Conservation (phyloP, 2,329 filamentous ascomycete species). For the Phialophora tarda region DNA sequence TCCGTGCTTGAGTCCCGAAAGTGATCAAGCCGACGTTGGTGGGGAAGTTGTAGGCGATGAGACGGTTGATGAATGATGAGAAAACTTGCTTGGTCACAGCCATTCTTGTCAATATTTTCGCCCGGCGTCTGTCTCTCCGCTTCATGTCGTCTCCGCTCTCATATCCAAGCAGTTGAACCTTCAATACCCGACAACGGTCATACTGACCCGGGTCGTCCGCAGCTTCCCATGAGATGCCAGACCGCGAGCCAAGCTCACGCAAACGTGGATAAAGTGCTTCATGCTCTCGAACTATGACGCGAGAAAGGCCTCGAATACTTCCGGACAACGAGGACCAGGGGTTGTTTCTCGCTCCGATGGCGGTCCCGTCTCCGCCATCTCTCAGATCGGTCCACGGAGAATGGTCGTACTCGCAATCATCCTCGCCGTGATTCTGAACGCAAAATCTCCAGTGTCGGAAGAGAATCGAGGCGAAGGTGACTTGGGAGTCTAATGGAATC, state of each 20-base stretch:
- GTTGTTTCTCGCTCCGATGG: not conserved
- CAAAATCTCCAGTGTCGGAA: constrained; percentile 41
- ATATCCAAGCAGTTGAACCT: constrained; percentile 38
- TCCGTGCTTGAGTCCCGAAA: constrained; percentile 41
- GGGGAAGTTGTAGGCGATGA: constrained; percentile 47
- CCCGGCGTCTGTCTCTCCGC: constrained; percentile 1
- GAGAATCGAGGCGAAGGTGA: constrained; percentile 36
- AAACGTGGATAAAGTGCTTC: not conserved
- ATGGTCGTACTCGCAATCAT: not conserved
- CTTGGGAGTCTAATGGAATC: constrained; percentile 35
- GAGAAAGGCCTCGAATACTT: not conserved
- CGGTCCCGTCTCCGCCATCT: constrained; percentile 2
- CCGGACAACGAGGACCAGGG: not conserved
- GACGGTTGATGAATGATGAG: constrained; percentile 46
- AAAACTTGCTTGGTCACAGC: constrained; percentile 49
- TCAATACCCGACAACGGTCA: constrained; percentile 16
- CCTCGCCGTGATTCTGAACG: not conserved
- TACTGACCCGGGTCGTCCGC: not conserved
- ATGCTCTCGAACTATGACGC: not conserved
- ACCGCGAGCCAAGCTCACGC: not conserved
- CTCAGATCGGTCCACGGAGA: not conserved
- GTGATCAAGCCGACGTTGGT: constrained; percentile 47
- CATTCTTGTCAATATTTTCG: constrained; percentile 36
- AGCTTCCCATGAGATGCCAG: not conserved
- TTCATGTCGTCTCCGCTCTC: constrained; percentile 3